Evolutionary conservation across 2,329 filamentous ascomycete genomes (phyloP).

Genomic region (Aspergillus aculeatus): DNA sequence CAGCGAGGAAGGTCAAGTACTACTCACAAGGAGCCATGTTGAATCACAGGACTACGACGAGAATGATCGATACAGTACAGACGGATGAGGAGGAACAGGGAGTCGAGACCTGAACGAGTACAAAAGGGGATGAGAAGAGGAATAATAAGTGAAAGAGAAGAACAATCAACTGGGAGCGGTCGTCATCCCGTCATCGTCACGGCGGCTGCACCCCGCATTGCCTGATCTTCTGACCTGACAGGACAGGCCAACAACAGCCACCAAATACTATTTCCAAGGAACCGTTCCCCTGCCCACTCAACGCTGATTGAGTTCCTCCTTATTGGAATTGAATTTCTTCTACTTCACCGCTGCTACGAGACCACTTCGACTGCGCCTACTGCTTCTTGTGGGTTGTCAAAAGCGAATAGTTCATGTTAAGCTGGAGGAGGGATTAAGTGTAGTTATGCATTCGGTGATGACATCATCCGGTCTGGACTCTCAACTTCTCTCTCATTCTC

Average conservation of each 20-base stretch:
- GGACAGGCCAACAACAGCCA: slow-evolving; percentile 3
- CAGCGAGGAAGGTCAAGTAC: no score
- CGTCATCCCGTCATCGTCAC: not conserved
- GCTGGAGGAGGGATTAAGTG: no score
- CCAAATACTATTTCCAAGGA: not conserved
- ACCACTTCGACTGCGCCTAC: not conserved
- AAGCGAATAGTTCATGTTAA: no score
- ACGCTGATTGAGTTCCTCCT: no score
- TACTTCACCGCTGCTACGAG: no score
- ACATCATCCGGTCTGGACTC: not conserved
- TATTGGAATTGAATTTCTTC: not conserved
- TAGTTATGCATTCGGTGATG: not conserved
- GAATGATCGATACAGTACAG: not conserved
- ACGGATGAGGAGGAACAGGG: not conserved
- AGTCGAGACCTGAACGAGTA: not conserved
- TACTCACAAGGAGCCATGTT: slow-evolving; percentile 17
- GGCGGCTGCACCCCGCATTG: slow-evolving; percentile 14
- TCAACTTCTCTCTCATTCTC: not conserved
- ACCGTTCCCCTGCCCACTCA: not conserved
- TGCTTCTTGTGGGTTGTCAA: not conserved
- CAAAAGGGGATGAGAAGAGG: not conserved
- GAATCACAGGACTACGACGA: not conserved
- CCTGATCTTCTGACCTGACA: slow-evolving; percentile 20
- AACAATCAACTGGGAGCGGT: not conserved
- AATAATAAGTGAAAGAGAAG: not conserved